Base-by-base conservation (phyloP, 768 basidiomycete genomes). In the Suillus sp. region DNA sequence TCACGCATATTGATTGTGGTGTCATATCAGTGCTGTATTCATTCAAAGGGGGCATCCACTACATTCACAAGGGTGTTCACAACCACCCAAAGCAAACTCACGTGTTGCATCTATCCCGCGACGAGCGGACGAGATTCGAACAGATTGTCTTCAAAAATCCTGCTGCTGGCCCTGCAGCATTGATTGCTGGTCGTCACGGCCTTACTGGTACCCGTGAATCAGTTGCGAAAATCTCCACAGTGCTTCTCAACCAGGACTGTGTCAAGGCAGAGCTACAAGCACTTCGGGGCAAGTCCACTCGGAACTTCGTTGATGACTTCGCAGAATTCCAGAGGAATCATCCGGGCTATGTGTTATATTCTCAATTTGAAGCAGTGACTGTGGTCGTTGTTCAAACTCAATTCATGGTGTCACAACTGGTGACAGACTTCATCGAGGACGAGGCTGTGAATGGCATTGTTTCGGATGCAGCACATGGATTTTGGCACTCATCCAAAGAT, bases 391-490 rank as follows among this genome's bases (percentile, higher is more conserved):
- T 74, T 4, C 76, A 78, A 54, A 68, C 72, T 2, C 25, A 40
- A 0, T 73, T 74, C 40, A 78, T 78, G 78, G 59, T 62, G 0
- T 70, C 70, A 0, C 66, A 71, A 38, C 64, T 77, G 2, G 61
- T 78, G 11, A 72, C 77, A 38, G 68, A 66, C 32, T 25, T 45
- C 50, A 53, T 62, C 13, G 32, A 34, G 10, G 25, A 11, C 13
- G 65, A 62, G 35, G 50, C 38, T 16, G 38, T 42, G 11, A 78
- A 79, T 67, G 78, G 78, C 0, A 57, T 75, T 25, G 71, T 79
- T 32, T 75, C 71, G 22, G 76, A 79, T 68, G 77, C 72, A 1
- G 75, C 77, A 9, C 78, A 79, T 66, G 72, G 74, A 18, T 80
- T 65, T 61, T 80, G 75, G 72, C 51, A 42, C 18, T 68, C 71